phyloP scores from a whole-genome alignment of 83 land plant genomes.

The Thuja plicata region DNA sequence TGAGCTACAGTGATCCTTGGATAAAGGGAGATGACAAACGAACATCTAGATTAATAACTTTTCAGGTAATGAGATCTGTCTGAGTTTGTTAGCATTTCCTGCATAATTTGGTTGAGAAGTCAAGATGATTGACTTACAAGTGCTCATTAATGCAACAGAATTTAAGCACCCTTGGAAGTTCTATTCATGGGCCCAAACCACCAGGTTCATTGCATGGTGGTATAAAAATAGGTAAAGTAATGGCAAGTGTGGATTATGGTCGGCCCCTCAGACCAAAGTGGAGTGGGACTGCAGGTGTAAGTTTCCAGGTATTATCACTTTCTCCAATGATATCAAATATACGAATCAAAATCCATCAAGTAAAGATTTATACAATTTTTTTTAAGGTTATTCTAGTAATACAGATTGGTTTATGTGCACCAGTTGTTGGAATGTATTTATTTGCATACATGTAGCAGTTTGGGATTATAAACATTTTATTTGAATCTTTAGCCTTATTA shows the following conservation, averaged over 20 bases:
- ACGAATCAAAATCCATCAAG: not conserved
- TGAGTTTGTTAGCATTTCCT: not conserved
- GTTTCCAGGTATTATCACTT: conserved; percentile 72
- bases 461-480: not conserved
- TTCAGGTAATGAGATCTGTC: conserved; percentile 61
- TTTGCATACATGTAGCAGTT: not conserved
- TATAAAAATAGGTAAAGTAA: conserved; percentile 81
- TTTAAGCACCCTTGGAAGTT: conserved; percentile 84
- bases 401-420: not conserved
- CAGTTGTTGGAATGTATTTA: not conserved
- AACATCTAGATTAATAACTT: conserved; percentile 80
- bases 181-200: conserved; percentile 74
- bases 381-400: not conserved
- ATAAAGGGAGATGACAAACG: conserved; percentile 98
- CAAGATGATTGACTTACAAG: not conserved
- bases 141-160: conserved; percentile 47
- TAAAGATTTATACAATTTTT: not conserved
- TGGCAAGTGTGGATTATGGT: conserved; percentile 90
- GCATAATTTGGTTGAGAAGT: not conserved
- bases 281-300: conserved; percentile 96
- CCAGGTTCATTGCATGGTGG: conserved; percentile 53
- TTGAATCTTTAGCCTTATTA: not conserved
- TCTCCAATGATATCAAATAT: not conserved
- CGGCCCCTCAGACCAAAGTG: conserved; percentile 92
- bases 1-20: conserved; percentile 98